Conservation (phyloP, 805 yeast genomes). For the Brettanomyces bruxellensis region DNA sequence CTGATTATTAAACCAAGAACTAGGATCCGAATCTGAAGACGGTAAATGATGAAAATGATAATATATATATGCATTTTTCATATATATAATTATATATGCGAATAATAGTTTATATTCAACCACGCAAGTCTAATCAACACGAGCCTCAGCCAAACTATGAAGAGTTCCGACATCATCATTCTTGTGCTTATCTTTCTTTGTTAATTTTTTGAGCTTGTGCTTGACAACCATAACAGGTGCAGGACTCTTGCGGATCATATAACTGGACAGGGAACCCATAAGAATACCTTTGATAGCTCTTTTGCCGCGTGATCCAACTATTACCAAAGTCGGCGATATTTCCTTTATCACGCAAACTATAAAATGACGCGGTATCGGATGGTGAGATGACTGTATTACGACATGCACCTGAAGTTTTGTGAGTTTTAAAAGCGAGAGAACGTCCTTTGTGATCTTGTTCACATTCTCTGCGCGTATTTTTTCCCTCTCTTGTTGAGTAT, state of each 20-base stretch:
- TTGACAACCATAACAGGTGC: slow-evolving; percentile 80
- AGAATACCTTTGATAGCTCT: slow-evolving; percentile 66
- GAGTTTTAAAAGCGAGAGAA: slow-evolving; percentile 40
- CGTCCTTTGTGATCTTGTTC: slow-evolving; percentile 31
- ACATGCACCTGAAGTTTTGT: slow-evolving; percentile 68
- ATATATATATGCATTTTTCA: not conserved
- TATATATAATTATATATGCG: not conserved
- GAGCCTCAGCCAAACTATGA: slow-evolving; percentile 32
- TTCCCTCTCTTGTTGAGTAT: slow-evolving; percentile 22
- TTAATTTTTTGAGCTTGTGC: slow-evolving; percentile 59
- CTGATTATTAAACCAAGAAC: not conserved
- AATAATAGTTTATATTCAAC: no score
- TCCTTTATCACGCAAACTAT: slow-evolving; percentile 62
- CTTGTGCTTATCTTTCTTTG: slow-evolving; percentile 44
- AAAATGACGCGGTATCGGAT: slow-evolving; percentile 66
- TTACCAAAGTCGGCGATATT: slow-evolving; percentile 62
- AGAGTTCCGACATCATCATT: slow-evolving; percentile 48
- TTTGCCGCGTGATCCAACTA: slow-evolving; percentile 70
- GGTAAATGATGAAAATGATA: not conserved
- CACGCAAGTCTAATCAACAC: slow-evolving; percentile 22
- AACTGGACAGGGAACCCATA: slow-evolving; percentile 64
- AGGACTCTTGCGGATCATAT: slow-evolving; percentile 58
- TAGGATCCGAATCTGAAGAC: no score
- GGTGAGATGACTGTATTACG: slow-evolving; percentile 66
- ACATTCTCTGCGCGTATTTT: slow-evolving; percentile 32